These are phyloP conservation scores for Candida oleophila DNA, from an alignment of 805 yeast genomes.

Conservation along the genomic window DNA sequence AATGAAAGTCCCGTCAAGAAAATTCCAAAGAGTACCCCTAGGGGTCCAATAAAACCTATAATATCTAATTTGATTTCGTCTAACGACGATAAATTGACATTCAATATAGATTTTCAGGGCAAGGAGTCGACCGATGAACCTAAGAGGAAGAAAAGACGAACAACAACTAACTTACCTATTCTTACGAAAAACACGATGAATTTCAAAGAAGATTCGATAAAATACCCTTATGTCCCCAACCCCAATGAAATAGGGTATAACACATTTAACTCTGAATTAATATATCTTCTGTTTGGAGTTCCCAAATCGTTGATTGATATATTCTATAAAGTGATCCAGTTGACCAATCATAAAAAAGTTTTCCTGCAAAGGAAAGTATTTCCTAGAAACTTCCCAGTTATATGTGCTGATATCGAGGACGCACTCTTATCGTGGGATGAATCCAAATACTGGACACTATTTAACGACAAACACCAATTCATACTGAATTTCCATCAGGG, in stretches of 20 bases:
- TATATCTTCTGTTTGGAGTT: conserved; percentile 47
- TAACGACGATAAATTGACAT: conserved; percentile 16
- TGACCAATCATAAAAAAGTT: conserved; percentile 53
- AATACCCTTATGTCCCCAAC: conserved; percentile 1
- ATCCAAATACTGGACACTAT: conserved; percentile 40
- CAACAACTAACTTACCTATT: neutral
- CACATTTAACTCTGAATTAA: conserved; percentile 5
- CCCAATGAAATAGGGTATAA: conserved; percentile 4
- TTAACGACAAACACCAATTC: conserved; percentile 22
- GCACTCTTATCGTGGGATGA: conserved; percentile 46
- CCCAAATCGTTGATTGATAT: conserved; percentile 47
- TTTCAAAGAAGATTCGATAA: neutral
- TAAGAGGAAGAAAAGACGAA: neutral
- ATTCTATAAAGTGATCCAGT: conserved; percentile 43
- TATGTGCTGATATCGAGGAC: conserved; percentile 56
- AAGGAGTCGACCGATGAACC: conserved; percentile 5
- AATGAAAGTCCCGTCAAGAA: neutral
- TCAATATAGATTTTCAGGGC: conserved; percentile 24
- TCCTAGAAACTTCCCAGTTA: conserved; percentile 55
- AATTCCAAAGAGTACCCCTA: neutral
- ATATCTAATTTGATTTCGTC: conserved; percentile 14
- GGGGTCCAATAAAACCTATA: conserved; percentile 23
- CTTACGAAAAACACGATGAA: conserved; percentile 1
- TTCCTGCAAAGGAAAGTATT: conserved; percentile 37
- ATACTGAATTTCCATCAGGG: conserved; percentile 40